Conservation (phyloP, 2,329 filamentous ascomycete species). For the Aspergillus spinulosporus region DNA sequence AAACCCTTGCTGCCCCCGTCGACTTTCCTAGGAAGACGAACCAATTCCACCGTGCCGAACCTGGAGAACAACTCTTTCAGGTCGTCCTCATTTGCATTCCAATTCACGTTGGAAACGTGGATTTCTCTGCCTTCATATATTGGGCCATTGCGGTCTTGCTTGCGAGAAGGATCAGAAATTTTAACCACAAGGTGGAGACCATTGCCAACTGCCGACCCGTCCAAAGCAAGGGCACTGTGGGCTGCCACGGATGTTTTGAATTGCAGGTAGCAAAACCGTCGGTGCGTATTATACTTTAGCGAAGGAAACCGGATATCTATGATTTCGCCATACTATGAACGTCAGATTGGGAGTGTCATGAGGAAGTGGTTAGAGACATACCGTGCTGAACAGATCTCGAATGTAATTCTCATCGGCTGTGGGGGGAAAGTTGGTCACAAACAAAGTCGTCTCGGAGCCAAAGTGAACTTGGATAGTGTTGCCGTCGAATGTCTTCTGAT, state of each 20-base stretch:
- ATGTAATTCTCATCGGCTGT: conserved; percentile 52
- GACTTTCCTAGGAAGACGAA: conserved; percentile 69
- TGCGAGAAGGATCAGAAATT: conserved; percentile 78
- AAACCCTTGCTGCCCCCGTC: conserved; percentile 72
- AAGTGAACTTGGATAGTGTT: conserved; percentile 71
- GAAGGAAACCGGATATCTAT: conserved; percentile 86
- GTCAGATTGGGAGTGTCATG: conserved; percentile 14
- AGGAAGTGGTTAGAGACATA: conserved; percentile 30
- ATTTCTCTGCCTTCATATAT: conserved; percentile 86
- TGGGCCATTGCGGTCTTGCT: conserved; percentile 76
- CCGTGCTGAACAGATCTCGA: conserved; percentile 58
- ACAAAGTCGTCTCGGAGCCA: conserved; percentile 78
- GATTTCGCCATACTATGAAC: conserved; percentile 68
- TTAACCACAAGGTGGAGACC: conserved; percentile 71
- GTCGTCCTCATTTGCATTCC: conserved; percentile 64
- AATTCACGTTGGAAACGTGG: conserved; percentile 70
- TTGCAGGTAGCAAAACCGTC: conserved; percentile 95
- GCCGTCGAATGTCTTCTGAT: conserved; percentile 76
- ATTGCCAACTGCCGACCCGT: conserved; percentile 69
- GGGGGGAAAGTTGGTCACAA: conserved; percentile 82
- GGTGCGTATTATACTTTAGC: conserved; percentile 81
- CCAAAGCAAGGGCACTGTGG: conserved; percentile 68
- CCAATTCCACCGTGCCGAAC: conserved; percentile 71
- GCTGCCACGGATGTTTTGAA: conserved; percentile 71
- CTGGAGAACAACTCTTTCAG: conserved; percentile 70